Evolutionary conservation across 192 early-diverging fungal genomes (phyloP).

Genomic region (Spizellomyces punctatus): DNA sequence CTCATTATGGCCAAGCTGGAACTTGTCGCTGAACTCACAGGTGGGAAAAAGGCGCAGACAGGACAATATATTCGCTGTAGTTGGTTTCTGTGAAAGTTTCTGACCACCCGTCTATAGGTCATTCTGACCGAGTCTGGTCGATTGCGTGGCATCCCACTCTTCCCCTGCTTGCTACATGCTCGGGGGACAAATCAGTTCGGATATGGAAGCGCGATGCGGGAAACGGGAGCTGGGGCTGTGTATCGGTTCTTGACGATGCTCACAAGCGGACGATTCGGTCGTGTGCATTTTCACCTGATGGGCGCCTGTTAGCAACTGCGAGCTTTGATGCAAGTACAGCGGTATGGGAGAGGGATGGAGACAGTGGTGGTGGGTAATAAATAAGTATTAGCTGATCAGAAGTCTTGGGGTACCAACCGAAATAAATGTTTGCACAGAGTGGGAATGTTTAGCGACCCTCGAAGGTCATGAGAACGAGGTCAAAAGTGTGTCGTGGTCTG

Average conservation of each 20-base stretch:
- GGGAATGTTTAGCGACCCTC: slow-evolving; percentile 89
- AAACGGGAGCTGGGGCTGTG: slow-evolving; percentile 65
- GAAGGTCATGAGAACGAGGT: slow-evolving; percentile 99
- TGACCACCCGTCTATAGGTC: slow-evolving; percentile 43
- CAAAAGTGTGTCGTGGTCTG: slow-evolving; percentile 88
- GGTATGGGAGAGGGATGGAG: slow-evolving; percentile 81
- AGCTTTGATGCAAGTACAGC: slow-evolving; percentile 93
- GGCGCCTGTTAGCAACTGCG: slow-evolving; percentile 76
- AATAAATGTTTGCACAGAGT: slow-evolving; percentile 43
- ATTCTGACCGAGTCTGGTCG: slow-evolving; percentile 86
- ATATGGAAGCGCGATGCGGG: slow-evolving; percentile 66
- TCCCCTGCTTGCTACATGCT: slow-evolving; percentile 76
- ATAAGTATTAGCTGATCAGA: neutral
- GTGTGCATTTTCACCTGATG: slow-evolving; percentile 77
- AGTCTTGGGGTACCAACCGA: neutral
- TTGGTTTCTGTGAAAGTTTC: too few species aligned
- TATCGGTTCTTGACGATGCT: slow-evolving; percentile 75
- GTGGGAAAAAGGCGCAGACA: slow-evolving; percentile 26
- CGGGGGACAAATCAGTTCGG: slow-evolving; percentile 87
- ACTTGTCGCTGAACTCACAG: slow-evolving; percentile 62
- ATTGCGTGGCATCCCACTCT: slow-evolving; percentile 82
- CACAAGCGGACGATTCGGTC: slow-evolving; percentile 94
- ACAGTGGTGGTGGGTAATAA: slow-evolving; percentile 32
- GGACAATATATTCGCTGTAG: too few species aligned
- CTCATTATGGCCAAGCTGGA: slow-evolving; percentile 48